Evolutionary conservation across 208 protist genomes (phyloP).

Genomic region (Trypanosoma brucei): DNA sequence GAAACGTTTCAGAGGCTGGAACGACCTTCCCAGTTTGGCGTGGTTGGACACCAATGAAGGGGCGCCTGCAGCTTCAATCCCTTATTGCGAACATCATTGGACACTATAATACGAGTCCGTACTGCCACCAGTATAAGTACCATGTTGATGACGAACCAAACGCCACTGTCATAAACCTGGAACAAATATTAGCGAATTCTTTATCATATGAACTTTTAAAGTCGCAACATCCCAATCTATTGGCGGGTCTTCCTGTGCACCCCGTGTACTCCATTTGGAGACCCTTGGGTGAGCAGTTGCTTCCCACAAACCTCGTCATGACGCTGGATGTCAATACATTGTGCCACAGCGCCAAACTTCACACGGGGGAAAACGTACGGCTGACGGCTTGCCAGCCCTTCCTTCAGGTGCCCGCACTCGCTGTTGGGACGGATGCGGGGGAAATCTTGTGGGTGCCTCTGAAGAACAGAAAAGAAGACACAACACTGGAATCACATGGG

Average conservation of each 20-base stretch:
- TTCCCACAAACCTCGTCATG: constrained; percentile 46
- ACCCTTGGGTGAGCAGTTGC: constrained; percentile 45
- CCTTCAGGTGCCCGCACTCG: constrained; percentile 50
- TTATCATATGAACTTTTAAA: constrained; percentile 50
- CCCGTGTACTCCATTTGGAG: constrained; percentile 16
- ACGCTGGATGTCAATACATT: constrained; percentile 54
- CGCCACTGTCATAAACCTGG: constrained; percentile 22
- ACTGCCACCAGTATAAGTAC: constrained; percentile 51
- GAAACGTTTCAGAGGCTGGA: constrained; percentile 58
- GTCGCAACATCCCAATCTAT: constrained; percentile 35
- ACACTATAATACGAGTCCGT: constrained; percentile 36
- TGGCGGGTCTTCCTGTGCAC: constrained; percentile 8
- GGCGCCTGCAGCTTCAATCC: constrained; percentile 57
- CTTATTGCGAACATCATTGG: constrained; percentile 51
- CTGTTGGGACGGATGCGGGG: constrained; percentile 48
- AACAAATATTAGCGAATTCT: constrained; percentile 50
- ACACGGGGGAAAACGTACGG: constrained; percentile 16
- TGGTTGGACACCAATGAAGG: constrained; percentile 61
- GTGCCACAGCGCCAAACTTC: constrained; percentile 1
- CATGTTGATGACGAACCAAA: constrained; percentile 10
- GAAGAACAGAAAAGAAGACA: constrained; percentile 4
- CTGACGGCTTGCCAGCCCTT: constrained; percentile 73
- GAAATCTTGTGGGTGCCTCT: constrained; percentile 63
- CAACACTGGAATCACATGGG: constrained; percentile 11
- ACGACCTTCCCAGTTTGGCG: constrained; percentile 65